These are phyloP conservation scores for Arachnopeziza araneosa DNA, from an alignment of 2,329 filamentous ascomycete genomes.

Conservation along the genomic window DNA sequence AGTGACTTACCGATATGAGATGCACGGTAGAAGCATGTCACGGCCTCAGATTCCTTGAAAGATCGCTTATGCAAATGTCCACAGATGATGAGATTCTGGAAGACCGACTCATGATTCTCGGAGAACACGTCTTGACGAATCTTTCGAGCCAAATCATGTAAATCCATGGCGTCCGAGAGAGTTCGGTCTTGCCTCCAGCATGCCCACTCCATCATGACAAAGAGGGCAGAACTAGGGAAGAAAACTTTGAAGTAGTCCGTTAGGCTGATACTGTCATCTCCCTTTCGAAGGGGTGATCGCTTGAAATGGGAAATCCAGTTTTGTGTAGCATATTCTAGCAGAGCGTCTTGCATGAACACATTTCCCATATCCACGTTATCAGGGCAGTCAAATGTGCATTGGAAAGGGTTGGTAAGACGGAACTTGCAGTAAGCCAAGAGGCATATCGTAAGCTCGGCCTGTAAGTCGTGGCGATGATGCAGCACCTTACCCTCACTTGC, in stretches of 20 bases:
- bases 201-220: not conserved
- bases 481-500: not conserved
- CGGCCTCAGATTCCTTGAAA: not conserved
- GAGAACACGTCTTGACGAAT: not conserved
- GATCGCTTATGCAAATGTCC: not conserved
- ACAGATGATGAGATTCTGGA: not conserved
- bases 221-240: not conserved
- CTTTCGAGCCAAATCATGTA: not conserved
- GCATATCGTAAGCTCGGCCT: not conserved
- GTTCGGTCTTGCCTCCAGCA: not conserved
- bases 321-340: not conserved
- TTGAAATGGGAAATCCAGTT: constrained; percentile 3
- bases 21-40: not conserved
- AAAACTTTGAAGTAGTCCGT: not conserved
- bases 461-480: not conserved
- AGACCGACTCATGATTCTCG: not conserved
- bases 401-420: not conserved
- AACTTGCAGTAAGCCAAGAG: not conserved
- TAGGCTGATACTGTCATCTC: not conserved
- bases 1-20: not conserved
- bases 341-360: not conserved
- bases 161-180: not conserved
- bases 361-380: not conserved
- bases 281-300: not conserved
- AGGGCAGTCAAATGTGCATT: not conserved